phyloP scores from a whole-genome alignment of 352 stramenopile species.

The Thalassiosira livingstoniorum region DNA sequence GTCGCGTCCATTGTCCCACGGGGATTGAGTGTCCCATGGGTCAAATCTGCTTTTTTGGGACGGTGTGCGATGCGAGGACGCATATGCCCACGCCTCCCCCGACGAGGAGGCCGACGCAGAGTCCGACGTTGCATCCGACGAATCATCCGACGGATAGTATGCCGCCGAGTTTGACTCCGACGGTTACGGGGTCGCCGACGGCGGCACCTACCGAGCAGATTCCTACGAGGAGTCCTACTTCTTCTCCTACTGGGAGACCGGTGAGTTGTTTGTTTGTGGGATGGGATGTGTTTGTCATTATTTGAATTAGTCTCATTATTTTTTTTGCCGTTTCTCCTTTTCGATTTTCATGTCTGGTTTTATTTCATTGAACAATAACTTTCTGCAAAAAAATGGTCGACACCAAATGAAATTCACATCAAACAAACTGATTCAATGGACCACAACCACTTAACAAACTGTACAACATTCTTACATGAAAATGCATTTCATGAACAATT shows the following conservation, averaged over 20 bases:
- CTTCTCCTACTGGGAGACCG: constrained; percentile 25
- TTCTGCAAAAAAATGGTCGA: too few relatives aligned
- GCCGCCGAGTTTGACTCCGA: constrained; percentile 24
- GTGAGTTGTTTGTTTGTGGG: constrained; percentile 14
- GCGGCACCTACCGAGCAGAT: constrained; percentile 21
- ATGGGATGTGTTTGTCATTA: not conserved
- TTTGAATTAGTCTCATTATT: not conserved
- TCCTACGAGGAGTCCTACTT: constrained; percentile 50
- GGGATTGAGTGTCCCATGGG: constrained; percentile 56
- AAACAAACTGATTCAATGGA: not conserved
- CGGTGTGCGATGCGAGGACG: constrained; percentile 54
- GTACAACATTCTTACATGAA: too few relatives aligned
- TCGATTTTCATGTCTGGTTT: not conserved
- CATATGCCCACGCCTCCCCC: constrained; percentile 52
- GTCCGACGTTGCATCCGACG: constrained; percentile 12
- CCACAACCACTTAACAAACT: too few relatives aligned
- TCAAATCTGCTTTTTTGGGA: constrained; percentile 65
- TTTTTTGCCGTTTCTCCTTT: not conserved
- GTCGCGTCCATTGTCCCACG: constrained; percentile 57
- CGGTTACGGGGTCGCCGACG: constrained; percentile 23
- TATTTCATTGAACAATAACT: not conserved
- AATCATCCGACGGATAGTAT: constrained; percentile 17
- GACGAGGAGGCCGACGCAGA: constrained; percentile 22
- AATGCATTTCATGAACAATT: too few relatives aligned
- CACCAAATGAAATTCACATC: too few relatives aligned